Conservation (phyloP, 345 rosid genomes). For the Angophora floribunda region DNA sequence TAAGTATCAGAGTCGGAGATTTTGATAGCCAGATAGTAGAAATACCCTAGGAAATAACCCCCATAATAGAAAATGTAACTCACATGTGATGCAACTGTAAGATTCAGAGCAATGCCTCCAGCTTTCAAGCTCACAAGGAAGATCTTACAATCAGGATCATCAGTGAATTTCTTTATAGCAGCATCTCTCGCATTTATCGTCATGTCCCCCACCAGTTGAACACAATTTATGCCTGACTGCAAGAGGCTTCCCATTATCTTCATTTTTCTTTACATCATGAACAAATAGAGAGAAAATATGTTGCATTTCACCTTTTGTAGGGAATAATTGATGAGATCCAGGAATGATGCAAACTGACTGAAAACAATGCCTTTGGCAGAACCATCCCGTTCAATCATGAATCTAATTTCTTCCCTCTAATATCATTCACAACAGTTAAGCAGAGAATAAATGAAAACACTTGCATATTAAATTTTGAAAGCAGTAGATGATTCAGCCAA, state of each 20-base stretch:
- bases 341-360: slow-evolving; percentile 95
- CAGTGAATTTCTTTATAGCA: slow-evolving; percentile 76
- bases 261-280: neutral
- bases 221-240: slow-evolving; percentile 77
- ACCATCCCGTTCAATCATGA: slow-evolving; percentile 95
- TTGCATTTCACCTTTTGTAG: slow-evolving; percentile 57
- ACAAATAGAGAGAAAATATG: neutral
- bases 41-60: neutral
- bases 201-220: slow-evolving; percentile 93
- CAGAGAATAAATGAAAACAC: neutral
- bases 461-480: neutral
- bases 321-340: slow-evolving; percentile 84
- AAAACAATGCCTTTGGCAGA: slow-evolving; percentile 96
- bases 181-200: slow-evolving; percentile 64
- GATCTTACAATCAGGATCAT: slow-evolving; percentile 84
- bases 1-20: neutral
- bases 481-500: neutral
- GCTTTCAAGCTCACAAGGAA: slow-evolving; percentile 94
- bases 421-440: slow-evolving; percentile 1
- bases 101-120: slow-evolving; percentile 92
- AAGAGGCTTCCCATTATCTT: slow-evolving; percentile 1
- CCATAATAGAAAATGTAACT: slow-evolving; percentile 7
- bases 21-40: neutral
- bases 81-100: slow-evolving; percentile 98
- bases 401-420: slow-evolving; percentile 93